Base-by-base conservation (phyloP, 106 monocot species). In the Cymbidium sinense region DNA sequence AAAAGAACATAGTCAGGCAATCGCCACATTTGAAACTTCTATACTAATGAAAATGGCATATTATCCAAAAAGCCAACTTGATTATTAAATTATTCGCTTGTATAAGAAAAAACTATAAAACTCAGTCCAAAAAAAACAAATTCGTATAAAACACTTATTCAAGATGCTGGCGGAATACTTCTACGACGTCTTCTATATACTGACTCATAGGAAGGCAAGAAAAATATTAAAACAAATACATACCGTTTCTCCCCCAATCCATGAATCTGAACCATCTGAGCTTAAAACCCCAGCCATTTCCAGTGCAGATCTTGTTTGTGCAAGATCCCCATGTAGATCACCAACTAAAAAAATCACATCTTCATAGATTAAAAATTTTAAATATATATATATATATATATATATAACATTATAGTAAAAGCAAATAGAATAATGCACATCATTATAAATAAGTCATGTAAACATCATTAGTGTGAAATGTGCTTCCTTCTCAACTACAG, bases 191-290 rank as follows among this genome's bases (percentile, higher is more conserved):
- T 58, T 58, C 58, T 23, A 58, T n/a, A 23, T 23, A 2, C 23
- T 8, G 23, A n/a, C 58, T 0, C 58, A 58, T 58, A 20, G 23
- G 4, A 58, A 58, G 11, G 20, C 3, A 58, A 58, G 23, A 58
- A 58, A 52, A 67, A 31, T 2, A 58, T 0, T 23, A 58, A 58
- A 67, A 31, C 0, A 67, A 67, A 67, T 31, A 13, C 84, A 72
- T 91, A 96, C 93, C 64, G 96, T 91, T 37, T 89, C 86, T 70
- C 89, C 89, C 77, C 96, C 96, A 64, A 73, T 91, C 96, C 96
- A 96, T 43, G 70, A 37, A 80, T 91, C 84, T 50, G 76, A 81
- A 80, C 93, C 89, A 77, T 91, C 86, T 64, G 86, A 78, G 83
- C 96, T 88, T 78, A 96, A 70, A 28, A 96, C 86, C 19, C 91